These are phyloP conservation scores for Metschnikowia lunata DNA, from an alignment of 805 yeast species.

Conservation along the genomic window DNA sequence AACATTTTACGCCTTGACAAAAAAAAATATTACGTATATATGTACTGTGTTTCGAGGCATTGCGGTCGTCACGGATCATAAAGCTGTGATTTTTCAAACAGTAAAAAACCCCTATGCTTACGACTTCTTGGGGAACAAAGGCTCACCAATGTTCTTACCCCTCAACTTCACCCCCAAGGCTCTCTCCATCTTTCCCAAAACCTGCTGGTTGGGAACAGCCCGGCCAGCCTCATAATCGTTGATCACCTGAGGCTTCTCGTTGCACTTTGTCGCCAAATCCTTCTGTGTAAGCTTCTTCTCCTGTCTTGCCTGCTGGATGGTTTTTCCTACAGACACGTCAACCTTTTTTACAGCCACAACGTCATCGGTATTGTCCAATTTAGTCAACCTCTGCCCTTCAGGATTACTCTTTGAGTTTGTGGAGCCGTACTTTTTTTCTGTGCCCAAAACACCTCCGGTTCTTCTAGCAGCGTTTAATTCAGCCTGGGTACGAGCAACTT, in stretches of 20 bases:
- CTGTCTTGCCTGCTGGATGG: slow-evolving; percentile 78
- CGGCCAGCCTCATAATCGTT: slow-evolving; percentile 97
- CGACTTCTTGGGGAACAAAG: slow-evolving; percentile 60
- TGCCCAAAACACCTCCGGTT: slow-evolving; percentile 80
- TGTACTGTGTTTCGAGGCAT: neutral
- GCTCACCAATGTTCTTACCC: slow-evolving; percentile 93
- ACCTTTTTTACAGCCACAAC: slow-evolving; percentile 89
- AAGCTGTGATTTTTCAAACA: neutral
- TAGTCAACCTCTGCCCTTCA: slow-evolving; percentile 94
- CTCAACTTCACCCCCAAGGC: slow-evolving; percentile 91
- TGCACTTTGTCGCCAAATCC: slow-evolving; percentile 91
- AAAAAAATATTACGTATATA: no score
- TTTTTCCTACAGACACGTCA: slow-evolving; percentile 79
- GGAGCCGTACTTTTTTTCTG: slow-evolving; percentile 84
- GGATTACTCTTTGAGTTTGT: slow-evolving; percentile 60
- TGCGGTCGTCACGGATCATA: slow-evolving; percentile 9
- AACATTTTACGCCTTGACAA: no score
- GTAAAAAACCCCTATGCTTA: slow-evolving; percentile 10
- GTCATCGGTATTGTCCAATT: slow-evolving; percentile 88
- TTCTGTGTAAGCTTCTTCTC: slow-evolving; percentile 90
- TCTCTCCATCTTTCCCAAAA: slow-evolving; percentile 88
- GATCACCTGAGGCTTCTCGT: slow-evolving; percentile 92
- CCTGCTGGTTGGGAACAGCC: slow-evolving; percentile 94
- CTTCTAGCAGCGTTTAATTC: slow-evolving; percentile 93
- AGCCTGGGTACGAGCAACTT: slow-evolving; percentile 72